Conservation (phyloP, 306 rosid genomes). For the barrel medic (Medicago truncatula) region MtrunA17r5.0-ANR NC_053049.1:41399001-41399500, state of each 20-base stretch:
- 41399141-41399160: constrained; percentile 67
- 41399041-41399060: constrained; percentile 33
- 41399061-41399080: not conserved
- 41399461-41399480: too few relatives aligned
- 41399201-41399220: constrained; percentile 52
- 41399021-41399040: constrained; percentile 10
- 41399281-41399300: constrained; percentile 28
- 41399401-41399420: not conserved
- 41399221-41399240: not conserved
- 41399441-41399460: too few relatives aligned
- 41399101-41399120: not conserved
- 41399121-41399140: constrained; percentile 78
- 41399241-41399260: not conserved
- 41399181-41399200: constrained; percentile 84
- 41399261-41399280: not conserved
- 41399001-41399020: not conserved
- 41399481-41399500: not conserved
- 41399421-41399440: not conserved
- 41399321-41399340: constrained; percentile 92
- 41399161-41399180: constrained; percentile 74
- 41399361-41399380: constrained; percentile 74
- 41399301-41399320: constrained; percentile 72
- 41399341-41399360: constrained; percentile 69
- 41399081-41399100: not conserved
- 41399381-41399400: constrained; percentile 26